phyloP scores from a whole-genome alignment of 129 eudicot genomes.

The Flaveria ramosissima region DNA sequence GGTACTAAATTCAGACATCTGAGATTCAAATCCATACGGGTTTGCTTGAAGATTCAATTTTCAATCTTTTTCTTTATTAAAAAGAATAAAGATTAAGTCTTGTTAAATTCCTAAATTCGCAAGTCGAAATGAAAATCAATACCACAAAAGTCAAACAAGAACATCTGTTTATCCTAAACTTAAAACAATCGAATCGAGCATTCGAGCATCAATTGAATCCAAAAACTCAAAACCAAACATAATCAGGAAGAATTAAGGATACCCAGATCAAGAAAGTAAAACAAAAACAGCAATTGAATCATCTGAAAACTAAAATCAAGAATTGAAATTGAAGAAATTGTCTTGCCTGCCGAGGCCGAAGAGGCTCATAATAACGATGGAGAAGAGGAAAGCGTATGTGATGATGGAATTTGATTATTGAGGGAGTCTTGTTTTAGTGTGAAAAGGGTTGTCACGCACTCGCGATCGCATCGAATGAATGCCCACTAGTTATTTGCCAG shows the following conservation, averaged over 20 bases:
- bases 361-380: constrained; percentile 67
- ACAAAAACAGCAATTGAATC: constrained; percentile 1
- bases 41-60: not conserved
- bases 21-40: not conserved
- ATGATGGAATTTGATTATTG: not conserved
- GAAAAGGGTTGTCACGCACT: constrained; percentile 47
- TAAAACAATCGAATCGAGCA: constrained; percentile 11
- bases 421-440: not conserved
- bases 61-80: too few relatives aligned
- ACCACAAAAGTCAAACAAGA: not conserved
- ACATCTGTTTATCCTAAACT: not conserved
- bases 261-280: constrained; percentile 30
- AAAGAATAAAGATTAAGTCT: too few relatives aligned
- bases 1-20: constrained; percentile 7
- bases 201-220: constrained; percentile 15
- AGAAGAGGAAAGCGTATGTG: not conserved
- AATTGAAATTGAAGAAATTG: not conserved
- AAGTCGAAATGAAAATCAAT: constrained; percentile 22
- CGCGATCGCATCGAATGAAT: constrained; percentile 39
- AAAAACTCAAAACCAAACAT: constrained; percentile 6
- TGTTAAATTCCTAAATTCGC: not conserved
- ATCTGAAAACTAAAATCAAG: not conserved
- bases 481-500: constrained; percentile 19
- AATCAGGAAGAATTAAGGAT: constrained; percentile 13
- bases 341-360: constrained; percentile 93